Percentiles rank a stretch among this genome's conserved stretches.
phyloP scores from a whole-genome alignment of 1,284 basidiomycete genomes.

The Stygiomarasmius scandens region DNA sequence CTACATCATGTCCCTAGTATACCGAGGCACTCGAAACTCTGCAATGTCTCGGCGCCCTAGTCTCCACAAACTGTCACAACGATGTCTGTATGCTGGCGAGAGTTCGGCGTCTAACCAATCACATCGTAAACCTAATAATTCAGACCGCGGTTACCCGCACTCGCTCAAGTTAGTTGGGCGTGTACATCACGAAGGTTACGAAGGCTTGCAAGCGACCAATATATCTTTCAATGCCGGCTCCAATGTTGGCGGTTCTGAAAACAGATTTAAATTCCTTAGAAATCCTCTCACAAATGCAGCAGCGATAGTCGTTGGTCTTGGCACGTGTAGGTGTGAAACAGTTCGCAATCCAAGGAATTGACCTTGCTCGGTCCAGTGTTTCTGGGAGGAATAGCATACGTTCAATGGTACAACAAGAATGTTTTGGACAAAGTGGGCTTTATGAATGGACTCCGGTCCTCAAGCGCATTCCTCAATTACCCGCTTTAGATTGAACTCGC shows the following conservation, averaged over 20 bases:
- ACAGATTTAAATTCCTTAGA: slow-evolving; percentile 38
- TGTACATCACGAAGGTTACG: slow-evolving; percentile 41
- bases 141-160: neutral
- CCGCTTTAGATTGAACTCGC: slow-evolving; percentile 61
- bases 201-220: slow-evolving; percentile 36
- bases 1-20: neutral
- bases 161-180: slow-evolving; percentile 8
- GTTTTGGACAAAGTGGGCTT: slow-evolving; percentile 83
- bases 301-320: slow-evolving; percentile 61
- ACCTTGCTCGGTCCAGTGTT: slow-evolving; percentile 55
- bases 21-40: neutral
- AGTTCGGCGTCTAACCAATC: neutral
- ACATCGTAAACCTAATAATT: neutral
- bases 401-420: slow-evolving; percentile 79
- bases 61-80: neutral
- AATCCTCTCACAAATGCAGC: slow-evolving; percentile 54
- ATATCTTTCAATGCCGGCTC: slow-evolving; percentile 40
- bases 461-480: slow-evolving; percentile 2
- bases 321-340: slow-evolving; percentile 48
- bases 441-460: slow-evolving; percentile 11
- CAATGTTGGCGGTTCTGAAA: slow-evolving; percentile 32
- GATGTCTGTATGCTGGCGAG: neutral
- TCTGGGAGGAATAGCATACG: slow-evolving; percentile 70
- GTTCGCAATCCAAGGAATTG: too few species aligned
- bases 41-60: neutral